phyloP scores from a whole-genome alignment of 345 rosid genomes.

The Erysimum cheiranthoides region DNA sequence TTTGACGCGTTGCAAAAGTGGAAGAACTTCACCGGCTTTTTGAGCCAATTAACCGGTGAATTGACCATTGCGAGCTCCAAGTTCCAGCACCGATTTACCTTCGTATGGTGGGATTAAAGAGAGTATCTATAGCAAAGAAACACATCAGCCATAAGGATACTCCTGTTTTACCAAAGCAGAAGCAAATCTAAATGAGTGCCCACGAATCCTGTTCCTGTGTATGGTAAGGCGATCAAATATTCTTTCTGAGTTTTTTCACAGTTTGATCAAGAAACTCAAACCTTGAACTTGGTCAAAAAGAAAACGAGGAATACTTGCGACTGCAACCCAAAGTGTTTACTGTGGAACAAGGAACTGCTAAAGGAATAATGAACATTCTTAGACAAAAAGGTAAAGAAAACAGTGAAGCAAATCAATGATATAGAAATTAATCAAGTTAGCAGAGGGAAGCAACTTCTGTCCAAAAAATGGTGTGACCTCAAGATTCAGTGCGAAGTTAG shows the following conservation, averaged over 20 bases:
- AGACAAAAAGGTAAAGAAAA: conserved; percentile 43
- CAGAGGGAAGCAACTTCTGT: conserved; percentile 28
- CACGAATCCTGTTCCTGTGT: conserved; percentile 39
- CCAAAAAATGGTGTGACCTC: conserved; percentile 26
- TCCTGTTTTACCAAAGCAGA: conserved; percentile 39
- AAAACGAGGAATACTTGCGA: conserved; percentile 33
- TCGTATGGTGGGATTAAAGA: too few relatives aligned
- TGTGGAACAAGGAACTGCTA: conserved; percentile 50
- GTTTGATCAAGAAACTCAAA: conserved; percentile 1
- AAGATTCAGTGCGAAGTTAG: conserved; percentile 32
- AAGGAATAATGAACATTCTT: conserved; percentile 55
- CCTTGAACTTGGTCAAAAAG: conserved; percentile 44
- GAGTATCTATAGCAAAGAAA: too few relatives aligned
- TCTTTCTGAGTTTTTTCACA: neutral
- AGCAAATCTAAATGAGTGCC: conserved; percentile 33
- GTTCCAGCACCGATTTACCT: too few relatives aligned
- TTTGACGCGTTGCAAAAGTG: conserved; percentile 10
- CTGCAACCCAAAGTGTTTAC: conserved; percentile 35
- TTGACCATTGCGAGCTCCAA: too few relatives aligned
- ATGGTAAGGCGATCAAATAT: conserved; percentile 43
- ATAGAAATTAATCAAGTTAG: conserved; percentile 26
- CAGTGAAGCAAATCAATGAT: conserved; percentile 29
- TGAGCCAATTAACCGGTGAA: too few relatives aligned
- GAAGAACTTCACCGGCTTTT: too few relatives aligned
- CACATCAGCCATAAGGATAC: conserved; percentile 41